Evolutionary conservation across 1,139 yeast species (phyloP).

Genomic region (Nadsonia starkeyi-henricii): DNA sequence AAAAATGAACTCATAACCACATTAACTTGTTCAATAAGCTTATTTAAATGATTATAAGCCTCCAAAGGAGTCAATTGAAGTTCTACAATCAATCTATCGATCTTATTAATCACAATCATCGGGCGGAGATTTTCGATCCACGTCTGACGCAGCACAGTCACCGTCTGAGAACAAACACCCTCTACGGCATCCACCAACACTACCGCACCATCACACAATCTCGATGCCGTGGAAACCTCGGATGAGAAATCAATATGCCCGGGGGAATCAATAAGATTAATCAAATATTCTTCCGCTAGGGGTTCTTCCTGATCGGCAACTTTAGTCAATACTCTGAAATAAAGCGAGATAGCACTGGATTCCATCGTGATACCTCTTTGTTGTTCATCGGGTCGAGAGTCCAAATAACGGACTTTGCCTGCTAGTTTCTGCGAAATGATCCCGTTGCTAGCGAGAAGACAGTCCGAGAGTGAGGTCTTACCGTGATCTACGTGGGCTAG

Average conservation of each 20-base stretch:
- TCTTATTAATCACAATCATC: constrained; percentile 78
- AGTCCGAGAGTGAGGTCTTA: constrained; percentile 87
- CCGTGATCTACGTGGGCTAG: constrained; percentile 99
- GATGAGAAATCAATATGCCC: constrained; percentile 96
- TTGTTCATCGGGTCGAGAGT: constrained; percentile 93
- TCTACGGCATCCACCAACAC: constrained; percentile 93
- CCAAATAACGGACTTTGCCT: constrained; percentile 85
- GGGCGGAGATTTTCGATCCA: constrained; percentile 92
- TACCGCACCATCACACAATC: constrained; percentile 93
- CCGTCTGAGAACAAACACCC: constrained; percentile 95
- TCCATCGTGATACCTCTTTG: constrained; percentile 96
- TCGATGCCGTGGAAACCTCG: constrained; percentile 89
- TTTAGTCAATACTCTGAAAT: constrained; percentile 33
- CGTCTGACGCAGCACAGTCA: constrained; percentile 86
- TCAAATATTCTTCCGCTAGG: constrained; percentile 57
- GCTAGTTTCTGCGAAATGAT: constrained; percentile 91
- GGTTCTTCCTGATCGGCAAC: constrained; percentile 27
- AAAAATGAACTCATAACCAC: constrained; percentile 88
- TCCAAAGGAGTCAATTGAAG: constrained; percentile 71
- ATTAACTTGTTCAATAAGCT: constrained; percentile 82
- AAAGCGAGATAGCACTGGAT: constrained; percentile 79
- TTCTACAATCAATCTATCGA: constrained; percentile 76
- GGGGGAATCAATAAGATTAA: constrained; percentile 92
- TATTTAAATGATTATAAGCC: constrained; percentile 67
- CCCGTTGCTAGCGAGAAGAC: constrained; percentile 87